Evolutionary conservation across 2,329 filamentous ascomycete species (phyloP), one percentile per base, ranked within the genome.

Genomic region (Trichophyton mentagrophytes): DNA sequence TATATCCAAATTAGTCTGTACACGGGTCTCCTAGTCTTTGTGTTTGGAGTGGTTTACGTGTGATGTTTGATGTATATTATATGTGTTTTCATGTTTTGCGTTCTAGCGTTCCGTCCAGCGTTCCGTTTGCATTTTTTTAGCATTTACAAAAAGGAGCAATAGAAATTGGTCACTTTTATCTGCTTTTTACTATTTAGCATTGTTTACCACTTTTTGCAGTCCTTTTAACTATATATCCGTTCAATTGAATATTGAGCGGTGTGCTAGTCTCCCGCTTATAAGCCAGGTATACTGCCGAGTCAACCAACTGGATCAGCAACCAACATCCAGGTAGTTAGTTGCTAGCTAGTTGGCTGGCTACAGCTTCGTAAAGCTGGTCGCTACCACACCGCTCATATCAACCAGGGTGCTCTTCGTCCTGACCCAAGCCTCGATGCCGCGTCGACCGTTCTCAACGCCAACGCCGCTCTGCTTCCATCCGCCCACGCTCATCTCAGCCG

Each of bases 391-490:
- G 47, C 84, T 83, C 80, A 91, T 87, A 72, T 95, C 90, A 1
- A 95, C 85, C 33, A 95, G 74, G 1, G 89, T 95, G 73, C 89
- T 95, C 79, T 93, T 95, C 67, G 91, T 93, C 74, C 84, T 80
- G 59, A 90, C 82, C 86, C 90, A 96, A 2, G 88, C 86, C 72
- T 88, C 85, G 60, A 96, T 79, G 0, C 90, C 90, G 67, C 82
- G 83, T 62, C 84, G 79, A 2, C 90, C 90, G 72, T 96, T 96
- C 79, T 95, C 90, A 1, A 95, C 85, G 0, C 90, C 90, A 8
- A 95, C 76, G 38, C 90, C 90, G 70, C 89, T 95, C 80, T 88
- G 81, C 78, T 95, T 95, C 90, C 90, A 95, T 0, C 90, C 90
- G 8, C 90, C 90, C 0, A 95, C 90, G 1, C 87, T 87, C 90